Evolutionary conservation across 2,329 filamentous ascomycete genomes (phyloP).

Genomic region (Cladosporium sp.): DNA sequence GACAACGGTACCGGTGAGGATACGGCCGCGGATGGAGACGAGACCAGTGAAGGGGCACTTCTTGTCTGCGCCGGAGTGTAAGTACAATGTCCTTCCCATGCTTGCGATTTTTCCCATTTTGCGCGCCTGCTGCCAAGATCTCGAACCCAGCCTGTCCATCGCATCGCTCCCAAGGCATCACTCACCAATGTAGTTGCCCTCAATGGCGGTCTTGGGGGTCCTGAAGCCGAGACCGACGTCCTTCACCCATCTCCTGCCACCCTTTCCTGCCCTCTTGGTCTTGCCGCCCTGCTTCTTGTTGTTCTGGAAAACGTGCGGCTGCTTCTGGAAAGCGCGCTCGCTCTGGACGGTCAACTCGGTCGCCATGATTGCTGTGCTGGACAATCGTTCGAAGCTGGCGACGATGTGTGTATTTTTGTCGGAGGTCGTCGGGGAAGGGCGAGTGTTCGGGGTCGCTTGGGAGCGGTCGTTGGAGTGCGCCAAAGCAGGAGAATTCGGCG

Average conservation of each 20-base stretch:
- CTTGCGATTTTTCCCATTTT: conserved; percentile 2
- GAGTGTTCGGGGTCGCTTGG: neutral
- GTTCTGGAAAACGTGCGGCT: conserved; percentile 99
- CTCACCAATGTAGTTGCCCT: conserved; percentile 98
- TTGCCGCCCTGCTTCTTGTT: conserved; percentile 85
- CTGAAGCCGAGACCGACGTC: conserved; percentile 98
- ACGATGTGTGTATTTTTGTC: conserved; percentile 11
- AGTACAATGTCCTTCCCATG: conserved; percentile 13
- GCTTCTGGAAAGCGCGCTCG: conserved; percentile 99
- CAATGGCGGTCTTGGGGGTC: conserved; percentile 97
- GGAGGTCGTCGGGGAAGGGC: conserved; percentile 12
- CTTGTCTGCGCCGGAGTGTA: conserved; percentile 67
- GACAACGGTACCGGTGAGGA: conserved; percentile 97
- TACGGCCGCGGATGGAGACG: conserved; percentile 99
- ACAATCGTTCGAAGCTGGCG: conserved; percentile 10
- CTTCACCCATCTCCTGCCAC: conserved; percentile 97
- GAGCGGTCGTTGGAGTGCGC: neutral
- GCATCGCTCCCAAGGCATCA: conserved; percentile 14
- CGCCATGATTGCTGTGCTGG: conserved; percentile 63
- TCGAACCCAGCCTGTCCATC: conserved; percentile 4
- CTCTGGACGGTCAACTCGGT: conserved; percentile 99
- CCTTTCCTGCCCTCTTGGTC: conserved; percentile 77
- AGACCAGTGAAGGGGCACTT: conserved; percentile 99
- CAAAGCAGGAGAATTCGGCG: neutral
- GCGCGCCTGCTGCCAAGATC: conserved; percentile 11